Conservation (phyloP, 345 rosid genomes). For the Brassica nigra region DNA sequence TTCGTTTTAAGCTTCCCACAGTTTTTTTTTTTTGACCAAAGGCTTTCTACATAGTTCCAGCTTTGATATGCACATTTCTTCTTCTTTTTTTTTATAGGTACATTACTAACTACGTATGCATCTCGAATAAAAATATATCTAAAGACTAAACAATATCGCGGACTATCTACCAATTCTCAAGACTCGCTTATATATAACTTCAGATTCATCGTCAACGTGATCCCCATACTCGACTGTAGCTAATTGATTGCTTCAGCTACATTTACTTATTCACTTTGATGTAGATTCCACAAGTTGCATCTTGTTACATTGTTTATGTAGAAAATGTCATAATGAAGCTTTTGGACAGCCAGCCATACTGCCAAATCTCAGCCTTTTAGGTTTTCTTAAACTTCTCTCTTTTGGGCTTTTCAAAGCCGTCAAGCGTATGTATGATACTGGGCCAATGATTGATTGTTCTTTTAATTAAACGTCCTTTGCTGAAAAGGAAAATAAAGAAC, state of each 20-base stretch:
- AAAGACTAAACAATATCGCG: background rate
- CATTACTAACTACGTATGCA: background rate
- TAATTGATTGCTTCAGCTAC: background rate
- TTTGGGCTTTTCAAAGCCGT: slow-evolving; percentile 11
- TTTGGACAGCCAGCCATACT: background rate
- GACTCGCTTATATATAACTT: background rate
- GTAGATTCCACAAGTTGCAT: slow-evolving; percentile 8
- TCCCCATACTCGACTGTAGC: background rate
- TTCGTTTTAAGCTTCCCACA: background rate
- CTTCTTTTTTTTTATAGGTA: background rate
- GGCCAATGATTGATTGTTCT: background rate
- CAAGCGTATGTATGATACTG: background rate
- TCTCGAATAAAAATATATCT: background rate
- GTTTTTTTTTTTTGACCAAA: background rate
- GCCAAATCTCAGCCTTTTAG: background rate
- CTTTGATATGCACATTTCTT: background rate
- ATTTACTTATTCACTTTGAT: background rate
- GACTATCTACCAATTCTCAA: background rate
- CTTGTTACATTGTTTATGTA: background rate
- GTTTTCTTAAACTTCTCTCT: background rate
- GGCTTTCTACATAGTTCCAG: background rate
- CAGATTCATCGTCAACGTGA: slow-evolving; percentile 3
- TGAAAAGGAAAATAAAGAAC: background rate
- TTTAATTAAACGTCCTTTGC: background rate
- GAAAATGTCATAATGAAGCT: background rate